Evolutionary conservation across 371 early-diverging fungal genomes (phyloP), one percentile per base, ranked within the genome.

Genomic region (Cladochytrium tenue): DNA sequence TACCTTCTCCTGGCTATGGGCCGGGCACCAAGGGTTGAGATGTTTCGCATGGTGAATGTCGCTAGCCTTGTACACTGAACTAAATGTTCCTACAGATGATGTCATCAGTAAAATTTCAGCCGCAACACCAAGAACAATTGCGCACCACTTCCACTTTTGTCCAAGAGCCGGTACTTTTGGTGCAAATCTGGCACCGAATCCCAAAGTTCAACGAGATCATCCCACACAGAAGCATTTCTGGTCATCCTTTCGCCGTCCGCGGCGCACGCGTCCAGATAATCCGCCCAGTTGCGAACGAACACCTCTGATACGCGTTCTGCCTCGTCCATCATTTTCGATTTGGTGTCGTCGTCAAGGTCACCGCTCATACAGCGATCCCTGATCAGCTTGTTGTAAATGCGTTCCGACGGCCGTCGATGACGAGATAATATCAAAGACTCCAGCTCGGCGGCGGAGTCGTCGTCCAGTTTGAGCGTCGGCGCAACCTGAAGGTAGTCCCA

Each of bases 31-130:
- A 7, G 36, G 51, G 63, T 95, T 95, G 58, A 90, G 82, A 64
- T 89, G 92, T 3, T 77, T 63, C 13, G 87, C 74, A 60, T 90
- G 82, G 32, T 88, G 73, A 13, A 91, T 63, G 70, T 94, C 94
- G n/a, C 90, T 68, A 0, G 96, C 99, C 69, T 92, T 92, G 80
- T 95, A 99, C 1, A 99, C 99, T 0, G 90, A 89, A 72, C 95
- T 94, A 74, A 99, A 99, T 0, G 98, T 95, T 23, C 99, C 93
- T 89, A 64, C n/a, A n/a, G 51, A 33, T 15, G 1, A 5, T 27
- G 28, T 53, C 32, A 52, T 56, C 1, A 60, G 33, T 43, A 53
- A 5, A 30, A 13, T 26, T n/a, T 27, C 63, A 26, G 20, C 28
- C 43, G 36, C 15, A 53, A 61, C 17, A 28, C 25, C 27, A 33